Evolutionary conservation across 2,329 filamentous ascomycete species (phyloP).

Genomic region (Penicillium sp.): DNA sequence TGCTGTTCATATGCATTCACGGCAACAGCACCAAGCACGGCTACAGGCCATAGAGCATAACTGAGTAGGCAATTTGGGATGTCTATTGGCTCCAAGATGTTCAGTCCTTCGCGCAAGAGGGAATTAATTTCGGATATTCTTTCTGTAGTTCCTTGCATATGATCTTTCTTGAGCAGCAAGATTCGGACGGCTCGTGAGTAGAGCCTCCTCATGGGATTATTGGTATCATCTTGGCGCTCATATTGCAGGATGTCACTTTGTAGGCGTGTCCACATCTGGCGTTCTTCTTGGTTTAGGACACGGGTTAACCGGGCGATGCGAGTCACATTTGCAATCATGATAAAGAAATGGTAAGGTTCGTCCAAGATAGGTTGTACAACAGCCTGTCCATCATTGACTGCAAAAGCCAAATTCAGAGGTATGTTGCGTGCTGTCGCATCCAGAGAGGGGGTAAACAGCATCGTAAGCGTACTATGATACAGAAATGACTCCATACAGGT

Average conservation of each 20-base stretch:
- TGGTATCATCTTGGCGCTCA: background rate
- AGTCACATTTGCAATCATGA: background rate
- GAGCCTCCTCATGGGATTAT: background rate
- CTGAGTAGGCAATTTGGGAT: background rate
- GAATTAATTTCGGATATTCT: background rate
- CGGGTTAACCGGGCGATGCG: background rate
- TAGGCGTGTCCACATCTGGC: background rate
- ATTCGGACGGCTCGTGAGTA: background rate
- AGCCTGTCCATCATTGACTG: no score
- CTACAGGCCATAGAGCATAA: background rate
- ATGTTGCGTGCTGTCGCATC: no score
- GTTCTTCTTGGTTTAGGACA: background rate
- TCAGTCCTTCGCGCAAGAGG: background rate
- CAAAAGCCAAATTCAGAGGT: no score
- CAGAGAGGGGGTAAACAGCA: no score
- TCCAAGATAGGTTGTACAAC: no score
- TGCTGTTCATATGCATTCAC: background rate
- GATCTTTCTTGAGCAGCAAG: background rate
- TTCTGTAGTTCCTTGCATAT: background rate
- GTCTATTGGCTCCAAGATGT: background rate
- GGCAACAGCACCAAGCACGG: background rate
- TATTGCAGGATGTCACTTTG: background rate
- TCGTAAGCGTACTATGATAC: no score
- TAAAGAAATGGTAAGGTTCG: background rate
- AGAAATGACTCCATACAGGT: no score